These are phyloP conservation scores for Colletotrichum orchidophilum DNA, from an alignment of 2,329 filamentous ascomycete species.

Conservation along the genomic window DNA sequence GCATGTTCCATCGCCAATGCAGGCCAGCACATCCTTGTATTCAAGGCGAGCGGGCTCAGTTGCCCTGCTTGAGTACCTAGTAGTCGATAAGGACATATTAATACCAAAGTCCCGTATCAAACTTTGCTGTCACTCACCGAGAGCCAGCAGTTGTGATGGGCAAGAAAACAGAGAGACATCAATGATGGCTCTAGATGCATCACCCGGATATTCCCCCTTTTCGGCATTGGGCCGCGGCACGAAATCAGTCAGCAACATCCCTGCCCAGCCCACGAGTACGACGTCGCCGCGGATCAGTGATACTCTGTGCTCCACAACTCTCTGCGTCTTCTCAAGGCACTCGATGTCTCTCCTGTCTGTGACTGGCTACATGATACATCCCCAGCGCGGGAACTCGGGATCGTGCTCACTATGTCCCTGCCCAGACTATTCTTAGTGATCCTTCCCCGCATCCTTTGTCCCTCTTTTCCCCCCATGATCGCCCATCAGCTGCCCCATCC, in stretches of 20 bases:
- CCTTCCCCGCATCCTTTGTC: background rate
- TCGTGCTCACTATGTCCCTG: background rate
- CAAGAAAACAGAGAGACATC: background rate
- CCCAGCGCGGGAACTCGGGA: background rate
- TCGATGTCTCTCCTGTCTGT: background rate
- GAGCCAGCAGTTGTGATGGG: too few species aligned
- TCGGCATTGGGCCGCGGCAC: background rate
- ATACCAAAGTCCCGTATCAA: background rate
- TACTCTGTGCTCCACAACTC: background rate
- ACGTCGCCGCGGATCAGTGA: background rate
- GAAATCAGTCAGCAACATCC: constrained; percentile 22
- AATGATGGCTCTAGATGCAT: too few species aligned
- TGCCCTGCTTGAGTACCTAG: too few species aligned
- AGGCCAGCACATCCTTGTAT: background rate
- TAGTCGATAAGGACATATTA: background rate
- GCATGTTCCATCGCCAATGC: background rate
- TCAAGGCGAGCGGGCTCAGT: background rate
- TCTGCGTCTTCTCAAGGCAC: background rate
- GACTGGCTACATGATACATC: background rate
- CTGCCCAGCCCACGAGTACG: background rate
- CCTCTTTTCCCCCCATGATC: background rate
- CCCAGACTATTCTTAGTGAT: background rate
- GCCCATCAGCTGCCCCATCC: background rate
- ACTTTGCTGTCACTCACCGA: background rate
- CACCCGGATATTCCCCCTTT: background rate